phyloP scores from a whole-genome alignment of 129 eudicot genomes.

The Smallanthus sonchifolius region DNA sequence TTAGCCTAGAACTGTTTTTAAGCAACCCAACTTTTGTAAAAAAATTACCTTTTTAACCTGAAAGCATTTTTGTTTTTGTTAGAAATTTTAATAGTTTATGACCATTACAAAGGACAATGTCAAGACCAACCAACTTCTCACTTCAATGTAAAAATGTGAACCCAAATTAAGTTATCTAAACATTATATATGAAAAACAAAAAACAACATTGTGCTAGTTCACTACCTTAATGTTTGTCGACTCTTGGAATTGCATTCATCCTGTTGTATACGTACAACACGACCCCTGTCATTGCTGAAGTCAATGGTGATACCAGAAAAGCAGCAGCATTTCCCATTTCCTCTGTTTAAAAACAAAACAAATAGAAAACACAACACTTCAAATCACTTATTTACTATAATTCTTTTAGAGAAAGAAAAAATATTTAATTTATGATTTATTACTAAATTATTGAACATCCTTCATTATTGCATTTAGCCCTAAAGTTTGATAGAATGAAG shows the following conservation, averaged over 20 bases:
- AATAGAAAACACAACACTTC: not conserved
- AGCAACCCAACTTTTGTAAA: too few species aligned
- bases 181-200: conserved; percentile 3
- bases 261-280: conserved; percentile 90
- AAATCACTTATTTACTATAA: not conserved
- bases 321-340: conserved; percentile 94
- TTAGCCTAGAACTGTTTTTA: too few species aligned
- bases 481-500: not conserved
- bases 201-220: not conserved
- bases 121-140: not conserved
- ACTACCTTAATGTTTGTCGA: conserved; percentile 27
- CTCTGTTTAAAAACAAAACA: conserved; percentile 42
- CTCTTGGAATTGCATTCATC: conserved; percentile 76
- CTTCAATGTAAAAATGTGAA: not conserved
- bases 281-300: conserved; percentile 91
- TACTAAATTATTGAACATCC: not conserved
- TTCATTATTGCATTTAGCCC: not conserved
- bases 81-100: not conserved
- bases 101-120: not conserved
- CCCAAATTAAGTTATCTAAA: not conserved
- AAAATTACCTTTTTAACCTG: too few species aligned
- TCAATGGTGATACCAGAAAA: conserved; percentile 88
- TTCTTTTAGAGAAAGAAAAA: not conserved
- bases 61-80: not conserved
- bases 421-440: not conserved